Evolutionary conservation across 768 basidiomycete genomes (phyloP), one percentile per base, ranked within the genome.

Genomic region (Collybiopsis luxurians): DNA sequence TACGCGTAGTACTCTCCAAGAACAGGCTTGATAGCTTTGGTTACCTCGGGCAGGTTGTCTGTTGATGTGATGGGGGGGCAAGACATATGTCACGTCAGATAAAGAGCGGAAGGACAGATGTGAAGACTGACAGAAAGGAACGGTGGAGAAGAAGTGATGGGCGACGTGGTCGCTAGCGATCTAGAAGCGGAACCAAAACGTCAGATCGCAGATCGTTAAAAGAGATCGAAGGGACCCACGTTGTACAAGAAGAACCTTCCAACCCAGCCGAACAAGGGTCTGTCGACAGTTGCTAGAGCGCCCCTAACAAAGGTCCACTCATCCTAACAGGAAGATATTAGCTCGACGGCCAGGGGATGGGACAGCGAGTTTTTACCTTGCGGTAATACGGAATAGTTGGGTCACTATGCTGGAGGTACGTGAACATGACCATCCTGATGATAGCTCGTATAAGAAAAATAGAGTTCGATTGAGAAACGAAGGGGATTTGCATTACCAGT

Each of bases 291-390:
- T 11, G 82, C 78, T 13, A 83, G 70, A 17, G 84, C 84, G 21
- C 84, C 84, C 15, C 83, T 78, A 43, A 78, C 75, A 62, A 81
- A 85, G n/a, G 78, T 79, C 84, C 84, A 86, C 60, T 79, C 73
- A 31, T 69, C 69, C 77, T 77, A 52, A 24, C 49, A 23, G 31
- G 24, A 24, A 21, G 11, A 21, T 13, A 19, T 15, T 10, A 36
- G n/a, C 11, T 11, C 39, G 10, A 21, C 19, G 9, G 28, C 12
- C 9, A n/a, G 5, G 11, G 10, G 24, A 49, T 5, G 3, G 19
- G 28, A 30, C 2, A 31, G 2, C 51, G 27, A 19, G n/a, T 45
- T 2, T 21, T 23, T n/a, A 56, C 55, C 40, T 65, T 66, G 50
- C 84, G 79, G 65, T 84, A 86, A 59, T 84, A 83, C 0, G 84